These are phyloP conservation scores for Globisporangium camurandrum DNA, from an alignment of 352 stramenopile species.

Conservation along the genomic window DNA sequence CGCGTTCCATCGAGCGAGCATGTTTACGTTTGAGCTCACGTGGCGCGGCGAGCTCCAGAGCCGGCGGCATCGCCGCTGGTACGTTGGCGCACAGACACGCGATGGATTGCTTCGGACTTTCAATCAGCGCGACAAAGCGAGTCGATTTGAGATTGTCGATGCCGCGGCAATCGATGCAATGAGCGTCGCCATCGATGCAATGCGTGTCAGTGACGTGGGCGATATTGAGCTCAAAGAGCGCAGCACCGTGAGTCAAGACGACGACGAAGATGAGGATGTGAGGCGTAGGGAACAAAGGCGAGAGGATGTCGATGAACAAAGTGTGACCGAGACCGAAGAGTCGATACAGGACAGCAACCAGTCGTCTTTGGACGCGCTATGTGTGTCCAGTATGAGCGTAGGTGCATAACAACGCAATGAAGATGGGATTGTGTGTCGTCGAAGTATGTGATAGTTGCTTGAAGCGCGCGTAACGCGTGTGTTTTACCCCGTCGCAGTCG, in stretches of 20 bases:
- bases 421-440: no score
- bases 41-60: constrained; percentile 70
- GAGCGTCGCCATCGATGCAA: not conserved
- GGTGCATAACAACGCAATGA: no score
- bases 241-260: not conserved
- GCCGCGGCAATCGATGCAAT: constrained; percentile 40
- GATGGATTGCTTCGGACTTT: constrained; percentile 60
- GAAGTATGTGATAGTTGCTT: no score
- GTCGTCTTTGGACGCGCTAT: no score
- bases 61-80: constrained; percentile 55
- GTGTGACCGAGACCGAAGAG: not conserved
- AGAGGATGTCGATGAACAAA: no score
- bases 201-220: not conserved
- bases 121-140: constrained; percentile 45
- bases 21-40: constrained; percentile 61
- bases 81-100: constrained; percentile 54
- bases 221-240: not conserved
- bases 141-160: constrained; percentile 51
- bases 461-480: no score
- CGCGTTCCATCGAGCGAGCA: constrained; percentile 47
- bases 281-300: no score
- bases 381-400: no score
- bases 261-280: not conserved
- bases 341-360: not conserved
- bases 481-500: no score